Evolutionary conservation across 371 early-diverging fungal genomes (phyloP), one percentile per base, ranked within the genome.

Genomic region (Blakeslea trispora): DNA sequence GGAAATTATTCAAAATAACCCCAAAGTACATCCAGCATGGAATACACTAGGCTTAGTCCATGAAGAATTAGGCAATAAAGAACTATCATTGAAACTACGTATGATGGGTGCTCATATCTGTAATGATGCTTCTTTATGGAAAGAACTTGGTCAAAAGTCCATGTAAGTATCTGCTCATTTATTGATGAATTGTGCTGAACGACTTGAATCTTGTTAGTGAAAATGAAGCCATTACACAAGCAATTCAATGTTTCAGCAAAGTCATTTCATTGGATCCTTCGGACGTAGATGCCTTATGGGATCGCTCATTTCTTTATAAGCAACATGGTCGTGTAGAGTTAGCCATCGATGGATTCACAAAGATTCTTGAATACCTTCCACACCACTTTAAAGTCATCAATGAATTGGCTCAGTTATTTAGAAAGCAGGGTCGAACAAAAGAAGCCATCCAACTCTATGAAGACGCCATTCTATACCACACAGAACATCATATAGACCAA

Each of bases 21-120:
- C 88, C 5, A 84, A 82, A 43, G 85, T 88, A 0, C 80, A 84
- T 53, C 79, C 84, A 17, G 92, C 94, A 19, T 96, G 95, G 95
- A 81, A 82, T 48, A 89, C 90, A 5, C 82, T 97, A 58, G 99
- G 93, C 37, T 71, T 94, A 44, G 86, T 97, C 21, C 92, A 95
- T 61, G 95, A 96, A 59, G 96, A 97, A 60, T 61, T 89, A 43
- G 92, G 93, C 9, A 87, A 92, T 40, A 57, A 65, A 14, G 79
- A 79, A 17, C 90, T 90, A 61, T 87, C 95, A 0, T 69, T 92
- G 35, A 87, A 90, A 53, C 68, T 93, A 15, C 87, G 89, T 54
- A 82, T 95, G 65, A 86, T 97, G 32, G 94, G 97, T 1, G 99
- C 98, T 5, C 94, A 94, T 53, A 69, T 99, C 64, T 82, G 85